phyloP scores from a whole-genome alignment of 2,329 filamentous ascomycete genomes.

The Colletotrichum sp. region DNA sequence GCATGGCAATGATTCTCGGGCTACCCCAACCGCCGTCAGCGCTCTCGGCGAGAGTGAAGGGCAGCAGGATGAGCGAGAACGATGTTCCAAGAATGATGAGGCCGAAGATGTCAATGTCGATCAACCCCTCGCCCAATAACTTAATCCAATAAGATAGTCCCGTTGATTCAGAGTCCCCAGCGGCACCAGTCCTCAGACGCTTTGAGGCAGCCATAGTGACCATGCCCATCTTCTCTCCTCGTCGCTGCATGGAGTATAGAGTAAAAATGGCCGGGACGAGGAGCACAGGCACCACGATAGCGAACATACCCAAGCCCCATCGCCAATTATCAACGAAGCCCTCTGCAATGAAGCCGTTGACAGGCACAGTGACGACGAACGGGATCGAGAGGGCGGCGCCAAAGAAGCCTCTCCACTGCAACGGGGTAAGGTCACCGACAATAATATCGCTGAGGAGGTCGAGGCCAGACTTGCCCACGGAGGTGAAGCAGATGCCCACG shows the following conservation, averaged over 20 bases:
- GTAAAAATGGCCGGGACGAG: constrained; percentile 62
- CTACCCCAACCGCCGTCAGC: constrained; percentile 38
- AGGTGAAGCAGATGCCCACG: constrained; percentile 39
- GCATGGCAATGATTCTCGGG: constrained; percentile 31
- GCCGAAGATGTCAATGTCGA: constrained; percentile 65
- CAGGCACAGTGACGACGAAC: constrained; percentile 40
- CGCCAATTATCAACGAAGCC: constrained; percentile 54
- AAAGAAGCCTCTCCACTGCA: constrained; percentile 42
- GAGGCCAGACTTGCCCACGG: constrained; percentile 41
- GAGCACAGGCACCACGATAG: constrained; percentile 63
- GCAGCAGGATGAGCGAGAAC: constrained; percentile 65
- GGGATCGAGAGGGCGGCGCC: constrained; percentile 29
- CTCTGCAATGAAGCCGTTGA: constrained; percentile 47
- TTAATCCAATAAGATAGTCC: constrained; percentile 26
- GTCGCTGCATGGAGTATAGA: constrained; percentile 61
- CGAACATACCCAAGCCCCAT: constrained; percentile 69
- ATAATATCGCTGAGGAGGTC: constrained; percentile 42
- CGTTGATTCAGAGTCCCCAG: background rate
- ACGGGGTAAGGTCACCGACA: constrained; percentile 38
- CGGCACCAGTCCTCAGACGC: constrained; percentile 37
- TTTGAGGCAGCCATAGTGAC: constrained; percentile 39
- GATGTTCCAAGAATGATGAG: constrained; percentile 62
- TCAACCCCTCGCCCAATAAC: constrained; percentile 42
- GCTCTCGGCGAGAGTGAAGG: constrained; percentile 58
- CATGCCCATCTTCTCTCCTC: constrained; percentile 59